Base-by-base conservation (phyloP, 495 filamentous ascomycete genomes). In the Annulohypoxylon stygium region DNA sequence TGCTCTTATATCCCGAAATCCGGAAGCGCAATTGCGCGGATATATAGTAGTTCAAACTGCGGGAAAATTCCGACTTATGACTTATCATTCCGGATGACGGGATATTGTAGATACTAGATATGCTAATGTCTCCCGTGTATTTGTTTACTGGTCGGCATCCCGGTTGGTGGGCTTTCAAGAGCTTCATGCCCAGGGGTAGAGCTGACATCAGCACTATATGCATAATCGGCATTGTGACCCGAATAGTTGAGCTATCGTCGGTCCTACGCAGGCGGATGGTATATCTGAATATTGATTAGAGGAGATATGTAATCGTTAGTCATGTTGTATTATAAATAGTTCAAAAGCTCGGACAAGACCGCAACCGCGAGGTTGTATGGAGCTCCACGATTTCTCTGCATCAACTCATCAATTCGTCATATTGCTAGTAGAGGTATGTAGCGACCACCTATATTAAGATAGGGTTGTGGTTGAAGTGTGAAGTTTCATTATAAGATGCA, bases 151-250 rank as follows among this genome's bases (percentile, higher is more conserved):
- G 26, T 4, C 26, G 4, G 4, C n/a, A n/a, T 23, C 20, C 20
- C 20, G 34, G 47, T 10, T 20, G 14, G 14, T 18, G 3, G 23
- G 30, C 30, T 30, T 30, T 30, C 18, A 12, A 36, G 16, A 26
- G 30, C 16, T 11, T 14, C 10, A 9, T 59, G 25, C 41, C 12
- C 36, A 41, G 55, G 55, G 34, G 34, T 25, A 7, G 14, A 25
- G 2, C 55, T 59, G 18, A 59, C 55, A 41, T 59, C 55, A 59
- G 55, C 55, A 59, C 55, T 41, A 33, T 2, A 30, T 59, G 25
- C 12, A 43, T 2, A n/a, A 4, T 43, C 4, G 11, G 12, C n/a
- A 47, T 20, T 47, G 12, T 47, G 18, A 4, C 4, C 39, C 2
- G 11, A 43, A n/a, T 47, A 47, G 43, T 3, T 47, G 14, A n/a